These are phyloP conservation scores for Claviceps maximensis DNA, from an alignment of 2,329 filamentous ascomycete genomes.

Conservation along the genomic window DNA sequence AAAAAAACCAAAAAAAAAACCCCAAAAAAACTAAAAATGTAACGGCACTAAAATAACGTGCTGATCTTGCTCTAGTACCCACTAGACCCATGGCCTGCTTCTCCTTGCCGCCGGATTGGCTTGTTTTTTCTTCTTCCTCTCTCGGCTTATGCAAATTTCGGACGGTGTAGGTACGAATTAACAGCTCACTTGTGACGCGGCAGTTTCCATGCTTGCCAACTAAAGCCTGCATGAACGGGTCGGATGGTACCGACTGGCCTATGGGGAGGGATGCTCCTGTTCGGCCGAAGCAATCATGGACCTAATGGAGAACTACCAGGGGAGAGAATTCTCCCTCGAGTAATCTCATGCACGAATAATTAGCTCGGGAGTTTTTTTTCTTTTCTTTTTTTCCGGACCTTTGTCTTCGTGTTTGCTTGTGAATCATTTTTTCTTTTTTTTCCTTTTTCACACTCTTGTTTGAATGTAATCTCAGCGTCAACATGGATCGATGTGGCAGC, in stretches of 20 bases:
- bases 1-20: too few species aligned
- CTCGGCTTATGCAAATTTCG: background rate
- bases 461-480: background rate
- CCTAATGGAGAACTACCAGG: background rate
- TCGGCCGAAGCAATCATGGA: background rate
- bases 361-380: background rate
- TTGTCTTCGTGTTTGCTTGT: background rate
- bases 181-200: background rate
- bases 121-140: background rate
- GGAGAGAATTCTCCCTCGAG: background rate
- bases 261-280: background rate
- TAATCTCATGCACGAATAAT: background rate
- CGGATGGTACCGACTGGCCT: background rate
- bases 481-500: background rate
- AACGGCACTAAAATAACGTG: background rate
- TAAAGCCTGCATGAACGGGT: conserved; percentile 1
- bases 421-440: background rate
- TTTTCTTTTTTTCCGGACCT: background rate
- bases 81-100: background rate
- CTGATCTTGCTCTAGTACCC: background rate
- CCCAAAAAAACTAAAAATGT: too few species aligned
- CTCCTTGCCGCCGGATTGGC: background rate
- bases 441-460: background rate
- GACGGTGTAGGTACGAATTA: background rate
- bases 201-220: background rate